Percentiles rank a stretch among this genome's conserved stretches.
Conservation (phyloP, 2,329 filamentous ascomycete species). For the Fusarium keratoplasticum region DNA sequence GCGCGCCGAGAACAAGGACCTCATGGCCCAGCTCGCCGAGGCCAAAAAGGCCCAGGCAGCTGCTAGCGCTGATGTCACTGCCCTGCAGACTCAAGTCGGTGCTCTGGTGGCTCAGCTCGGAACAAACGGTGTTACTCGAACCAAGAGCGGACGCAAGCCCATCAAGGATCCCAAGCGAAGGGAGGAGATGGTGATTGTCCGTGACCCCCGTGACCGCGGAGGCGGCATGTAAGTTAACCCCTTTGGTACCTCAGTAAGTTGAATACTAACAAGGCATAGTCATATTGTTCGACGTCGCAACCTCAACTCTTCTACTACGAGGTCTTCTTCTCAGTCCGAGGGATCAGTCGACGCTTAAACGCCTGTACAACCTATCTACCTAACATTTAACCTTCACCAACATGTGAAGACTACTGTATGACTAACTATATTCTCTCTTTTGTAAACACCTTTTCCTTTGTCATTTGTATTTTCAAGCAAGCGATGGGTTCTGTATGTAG, state of each 20-base stretch:
- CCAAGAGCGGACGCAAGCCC: conserved; percentile 34
- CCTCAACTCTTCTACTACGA: conserved; percentile 27
- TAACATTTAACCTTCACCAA: not conserved
- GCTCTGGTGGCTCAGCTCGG: conserved; percentile 38
- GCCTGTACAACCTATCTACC: conserved; percentile 6
- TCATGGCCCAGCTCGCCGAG: conserved; percentile 39
- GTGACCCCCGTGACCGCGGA: conserved; percentile 37
- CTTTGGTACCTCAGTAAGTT: accelerated
- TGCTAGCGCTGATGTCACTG: conserved; percentile 31
- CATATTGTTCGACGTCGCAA: conserved; percentile 35
- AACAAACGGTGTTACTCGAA: conserved; percentile 1
- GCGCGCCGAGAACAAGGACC: conserved; percentile 40
- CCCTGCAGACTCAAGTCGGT: conserved; percentile 34
- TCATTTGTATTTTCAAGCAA: conserved; percentile 9
- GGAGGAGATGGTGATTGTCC: conserved; percentile 43
- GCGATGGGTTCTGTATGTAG: conserved; percentile 21
- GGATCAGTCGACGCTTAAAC: conserved; percentile 33
- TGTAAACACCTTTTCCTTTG: conserved; percentile 1
- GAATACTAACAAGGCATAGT: conserved; percentile 11
- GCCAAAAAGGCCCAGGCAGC: conserved; percentile 39
- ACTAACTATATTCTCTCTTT: conserved; percentile 26
- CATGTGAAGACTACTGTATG: conserved; percentile 8
- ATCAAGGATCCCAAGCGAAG: conserved; percentile 41
- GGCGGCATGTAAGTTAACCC: conserved; percentile 40
- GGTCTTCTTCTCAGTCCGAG: conserved; percentile 36